Evolutionary conservation across 2,329 filamentous ascomycete species (phyloP).

Genomic region (Scedosporium apiospermum): DNA sequence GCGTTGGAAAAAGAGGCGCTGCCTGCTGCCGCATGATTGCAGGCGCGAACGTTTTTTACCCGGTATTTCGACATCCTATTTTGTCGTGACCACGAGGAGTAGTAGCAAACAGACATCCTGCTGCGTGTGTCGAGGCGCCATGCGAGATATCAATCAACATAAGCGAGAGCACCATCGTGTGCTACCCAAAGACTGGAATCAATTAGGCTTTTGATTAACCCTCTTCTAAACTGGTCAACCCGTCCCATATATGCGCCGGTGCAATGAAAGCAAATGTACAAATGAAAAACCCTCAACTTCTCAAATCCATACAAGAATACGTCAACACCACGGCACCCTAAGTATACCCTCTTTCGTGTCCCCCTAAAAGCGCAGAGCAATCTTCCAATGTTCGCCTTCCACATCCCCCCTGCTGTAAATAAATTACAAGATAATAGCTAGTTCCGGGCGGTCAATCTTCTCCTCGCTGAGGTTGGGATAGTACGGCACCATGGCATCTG

Average conservation of each 20-base stretch:
- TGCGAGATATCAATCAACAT: too few species aligned
- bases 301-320: neutral
- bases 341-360: neutral
- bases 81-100: too few species aligned
- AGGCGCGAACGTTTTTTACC: too few species aligned
- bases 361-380: neutral
- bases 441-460: conserved; percentile 65
- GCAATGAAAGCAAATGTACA: neutral
- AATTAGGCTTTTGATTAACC: neutral
- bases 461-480: conserved; percentile 84
- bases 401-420: neutral
- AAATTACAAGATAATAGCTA: conserved; percentile 69
- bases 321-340: too few species aligned
- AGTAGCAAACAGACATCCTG: too few species aligned
- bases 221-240: neutral
- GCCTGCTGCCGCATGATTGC: too few species aligned
- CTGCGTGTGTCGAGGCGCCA: too few species aligned
- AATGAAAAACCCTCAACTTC: neutral
- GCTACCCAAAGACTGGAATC: neutral
- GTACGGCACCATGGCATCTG: conserved; percentile 93
- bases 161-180: too few species aligned
- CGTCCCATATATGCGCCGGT: neutral
- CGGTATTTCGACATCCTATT: too few species aligned
- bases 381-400: neutral
- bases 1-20: too few species aligned